Conservation (phyloP, 495 filamentous ascomycete species). For the Penicillium alfredii region DNA sequence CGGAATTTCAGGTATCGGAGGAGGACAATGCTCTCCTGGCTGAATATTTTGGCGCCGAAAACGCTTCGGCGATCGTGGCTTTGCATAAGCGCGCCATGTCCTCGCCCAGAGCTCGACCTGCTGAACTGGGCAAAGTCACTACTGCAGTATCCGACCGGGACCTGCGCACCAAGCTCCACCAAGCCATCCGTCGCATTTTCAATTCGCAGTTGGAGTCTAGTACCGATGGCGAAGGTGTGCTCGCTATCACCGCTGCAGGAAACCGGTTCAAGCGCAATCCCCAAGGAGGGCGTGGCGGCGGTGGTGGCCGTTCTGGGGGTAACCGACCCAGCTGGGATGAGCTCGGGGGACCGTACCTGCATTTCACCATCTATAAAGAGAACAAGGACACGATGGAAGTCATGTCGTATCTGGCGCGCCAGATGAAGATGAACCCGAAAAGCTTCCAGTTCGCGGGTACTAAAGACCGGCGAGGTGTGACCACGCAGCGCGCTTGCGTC, state of each 20-base stretch:
- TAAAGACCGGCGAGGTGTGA: slow-evolving; percentile 87
- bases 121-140: slow-evolving; percentile 39
- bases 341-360: slow-evolving; percentile 72
- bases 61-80: slow-evolving; percentile 32
- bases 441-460: slow-evolving; percentile 84
- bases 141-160: slow-evolving; percentile 50
- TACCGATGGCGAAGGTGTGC: slow-evolving; percentile 52
- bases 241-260: slow-evolving; percentile 50
- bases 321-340: slow-evolving; percentile 50
- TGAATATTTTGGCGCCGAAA: slow-evolving; percentile 39
- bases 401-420: slow-evolving; percentile 61
- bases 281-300: slow-evolving; percentile 25
- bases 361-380: slow-evolving; percentile 95
- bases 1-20: slow-evolving; percentile 35
- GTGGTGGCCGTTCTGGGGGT: slow-evolving; percentile 18
- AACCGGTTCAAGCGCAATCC: slow-evolving; percentile 34
- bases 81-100: slow-evolving; percentile 42
- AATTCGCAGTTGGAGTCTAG: slow-evolving; percentile 57
- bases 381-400: slow-evolving; percentile 98
- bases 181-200: slow-evolving; percentile 63
- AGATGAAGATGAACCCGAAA: slow-evolving; percentile 60
- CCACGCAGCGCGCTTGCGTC: slow-evolving; percentile 76
- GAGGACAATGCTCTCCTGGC: slow-evolving; percentile 43
- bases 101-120: slow-evolving; percentile 34
- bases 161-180: slow-evolving; percentile 58